phyloP scores from a whole-genome alignment of 23 red algal species.

The Cyanidiococcus yangmingshanensis region DNA sequence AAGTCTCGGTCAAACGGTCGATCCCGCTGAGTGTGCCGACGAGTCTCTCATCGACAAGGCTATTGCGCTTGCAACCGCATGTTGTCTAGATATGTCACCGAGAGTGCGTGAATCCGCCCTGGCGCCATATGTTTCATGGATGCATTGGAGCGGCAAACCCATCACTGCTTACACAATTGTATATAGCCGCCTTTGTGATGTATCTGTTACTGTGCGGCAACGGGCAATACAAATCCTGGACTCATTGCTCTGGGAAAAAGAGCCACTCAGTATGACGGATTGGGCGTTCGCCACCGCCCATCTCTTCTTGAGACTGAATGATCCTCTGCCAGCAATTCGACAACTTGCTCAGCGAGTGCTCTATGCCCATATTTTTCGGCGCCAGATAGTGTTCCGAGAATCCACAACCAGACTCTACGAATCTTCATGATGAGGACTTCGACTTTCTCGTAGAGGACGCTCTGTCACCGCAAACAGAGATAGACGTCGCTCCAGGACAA shows the following conservation, averaged over 20 bases:
- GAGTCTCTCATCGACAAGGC: background rate
- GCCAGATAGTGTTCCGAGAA: background rate
- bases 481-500: background rate
- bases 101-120: conserved; percentile 4
- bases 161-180: background rate
- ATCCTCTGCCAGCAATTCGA: background rate
- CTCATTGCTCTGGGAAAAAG: background rate
- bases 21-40: too few species aligned
- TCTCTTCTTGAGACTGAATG: background rate
- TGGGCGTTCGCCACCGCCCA: background rate
- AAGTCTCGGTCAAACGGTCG: too few species aligned
- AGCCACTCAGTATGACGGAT: background rate
- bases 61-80: background rate
- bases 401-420: background rate
- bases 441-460: too few species aligned
- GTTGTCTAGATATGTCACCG: conserved; percentile 7
- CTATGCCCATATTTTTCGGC: background rate
- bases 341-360: background rate
- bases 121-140: background rate
- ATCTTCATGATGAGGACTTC: background rate
- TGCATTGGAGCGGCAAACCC: background rate
- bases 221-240: background rate
- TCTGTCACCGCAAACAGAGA: too few species aligned
- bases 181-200: background rate
- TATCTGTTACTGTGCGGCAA: background rate